Conservation (phyloP, 192 early-diverging fungal species). For the Cetraspora pellucida region DNA sequence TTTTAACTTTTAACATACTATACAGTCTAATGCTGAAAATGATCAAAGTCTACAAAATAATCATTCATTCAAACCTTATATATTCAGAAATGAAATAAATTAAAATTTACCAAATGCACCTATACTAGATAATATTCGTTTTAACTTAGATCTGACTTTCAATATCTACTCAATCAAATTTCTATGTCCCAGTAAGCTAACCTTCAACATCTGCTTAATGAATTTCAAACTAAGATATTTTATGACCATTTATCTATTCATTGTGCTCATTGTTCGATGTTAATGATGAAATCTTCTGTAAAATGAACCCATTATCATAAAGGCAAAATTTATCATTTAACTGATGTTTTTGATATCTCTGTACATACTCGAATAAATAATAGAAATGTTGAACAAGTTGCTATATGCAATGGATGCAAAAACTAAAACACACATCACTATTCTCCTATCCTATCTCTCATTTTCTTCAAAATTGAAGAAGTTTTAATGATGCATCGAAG, state of each 20-base stretch:
- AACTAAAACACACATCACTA: not conserved
- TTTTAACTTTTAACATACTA: not conserved
- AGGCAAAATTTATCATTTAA: not conserved
- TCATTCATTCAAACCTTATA: not conserved
- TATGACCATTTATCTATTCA: not conserved
- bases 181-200: not conserved
- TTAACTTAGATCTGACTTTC: not conserved
- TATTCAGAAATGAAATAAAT: conserved; percentile 7
- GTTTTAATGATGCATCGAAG: not conserved
- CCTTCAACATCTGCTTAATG: not conserved
- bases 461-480: conserved; percentile 1
- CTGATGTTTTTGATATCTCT: not conserved
- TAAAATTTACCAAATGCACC: not conserved
- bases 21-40: not conserved
- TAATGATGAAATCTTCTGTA: not conserved
- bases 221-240: conserved; percentile 9
- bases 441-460: not conserved
- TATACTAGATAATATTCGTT: not conserved
- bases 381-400: not conserved
- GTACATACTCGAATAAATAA: not conserved
- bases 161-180: not conserved
- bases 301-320: not conserved
- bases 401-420: conserved; percentile 2
- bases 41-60: not conserved
- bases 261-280: conserved; percentile 22